Conservation (phyloP, 1,284 basidiomycete species). For the Ustilago cynodontis region DNA sequence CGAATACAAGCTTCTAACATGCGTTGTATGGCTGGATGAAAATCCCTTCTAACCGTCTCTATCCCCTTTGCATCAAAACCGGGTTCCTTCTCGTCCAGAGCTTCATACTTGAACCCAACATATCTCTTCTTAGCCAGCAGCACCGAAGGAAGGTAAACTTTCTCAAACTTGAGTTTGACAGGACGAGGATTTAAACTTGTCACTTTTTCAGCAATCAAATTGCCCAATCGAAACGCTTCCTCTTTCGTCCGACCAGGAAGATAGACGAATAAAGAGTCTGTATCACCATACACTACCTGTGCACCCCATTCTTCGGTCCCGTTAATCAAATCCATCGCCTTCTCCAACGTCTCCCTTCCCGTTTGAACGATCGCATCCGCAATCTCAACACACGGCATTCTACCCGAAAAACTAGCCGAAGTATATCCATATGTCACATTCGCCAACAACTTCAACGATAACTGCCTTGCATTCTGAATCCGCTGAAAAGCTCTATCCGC, state of each 20-base stretch:
- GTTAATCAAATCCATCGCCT: conserved; percentile 88
- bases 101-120: conserved; percentile 94
- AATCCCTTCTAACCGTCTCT: conserved; percentile 91
- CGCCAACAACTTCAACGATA: conserved; percentile 66
- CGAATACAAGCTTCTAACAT: conserved; percentile 67
- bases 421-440: conserved; percentile 85
- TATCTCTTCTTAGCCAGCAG: conserved; percentile 97
- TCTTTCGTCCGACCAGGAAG: conserved; percentile 89
- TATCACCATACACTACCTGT: conserved; percentile 96
- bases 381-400: conserved; percentile 98
- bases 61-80: conserved; percentile 97
- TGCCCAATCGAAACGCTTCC: conserved; percentile 90
- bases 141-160: conserved; percentile 94
- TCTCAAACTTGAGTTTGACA: conserved; percentile 96
- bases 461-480: conserved; percentile 64
- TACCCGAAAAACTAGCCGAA: conserved; percentile 88
- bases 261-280: conserved; percentile 93
- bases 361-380: conserved; percentile 98
- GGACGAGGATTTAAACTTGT: conserved; percentile 89
- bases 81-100: conserved; percentile 81
- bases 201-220: conserved; percentile 89
- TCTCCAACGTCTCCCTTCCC: conserved; percentile 93
- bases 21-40: conserved; percentile 64
- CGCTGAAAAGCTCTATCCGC: conserved; percentile 75
- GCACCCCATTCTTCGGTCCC: conserved; percentile 79